phyloP scores from a whole-genome alignment of 192 early-diverging fungal species.

The Coemansia umbellata region DNA sequence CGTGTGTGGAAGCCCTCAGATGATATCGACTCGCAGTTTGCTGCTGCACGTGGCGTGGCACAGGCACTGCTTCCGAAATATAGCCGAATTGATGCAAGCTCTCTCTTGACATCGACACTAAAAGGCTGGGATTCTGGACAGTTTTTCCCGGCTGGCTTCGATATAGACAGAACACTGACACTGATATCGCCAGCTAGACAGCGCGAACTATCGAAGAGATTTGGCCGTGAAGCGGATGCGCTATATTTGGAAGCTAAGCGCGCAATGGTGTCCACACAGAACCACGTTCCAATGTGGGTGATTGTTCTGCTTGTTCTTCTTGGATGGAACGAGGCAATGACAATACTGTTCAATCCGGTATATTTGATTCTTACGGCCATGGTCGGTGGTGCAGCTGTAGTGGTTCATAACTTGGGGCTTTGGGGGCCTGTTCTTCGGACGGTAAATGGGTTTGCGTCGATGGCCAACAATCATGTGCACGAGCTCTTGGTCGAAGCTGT shows the following conservation, averaged over 20 bases:
- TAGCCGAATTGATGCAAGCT: constrained; percentile 63
- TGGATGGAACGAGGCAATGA: constrained; percentile 95
- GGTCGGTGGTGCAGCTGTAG: constrained; percentile 55
- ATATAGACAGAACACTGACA: constrained; percentile 57
- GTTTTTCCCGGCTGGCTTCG: constrained; percentile 53
- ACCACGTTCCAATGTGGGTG: constrained; percentile 85
- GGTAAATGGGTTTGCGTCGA: constrained; percentile 27
- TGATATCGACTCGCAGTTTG: constrained; percentile 88
- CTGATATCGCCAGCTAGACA: constrained; percentile 59
- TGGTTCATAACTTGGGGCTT: constrained; percentile 63
- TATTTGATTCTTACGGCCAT: constrained; percentile 68
- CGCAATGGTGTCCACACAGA: constrained; percentile 82
- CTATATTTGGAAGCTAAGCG: constrained; percentile 96
- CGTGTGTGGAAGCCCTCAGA: constrained; percentile 93
- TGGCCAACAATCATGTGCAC: constrained; percentile 51
- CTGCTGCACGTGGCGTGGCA: constrained; percentile 64
- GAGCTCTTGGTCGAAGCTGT: constrained; percentile 48
- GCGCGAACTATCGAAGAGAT: constrained; percentile 72
- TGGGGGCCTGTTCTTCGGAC: constrained; percentile 61
- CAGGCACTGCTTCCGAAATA: constrained; percentile 65
- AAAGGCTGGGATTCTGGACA: background rate
- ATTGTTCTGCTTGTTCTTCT: constrained; percentile 71
- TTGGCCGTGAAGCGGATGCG: constrained; percentile 85
- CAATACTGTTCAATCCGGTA: constrained; percentile 79
- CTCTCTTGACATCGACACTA: background rate